Percentiles rank a stretch among this genome's conserved stretches.
Conservation (phyloP, 768 basidiomycete genomes). For the Mycena vitilis region DNA sequence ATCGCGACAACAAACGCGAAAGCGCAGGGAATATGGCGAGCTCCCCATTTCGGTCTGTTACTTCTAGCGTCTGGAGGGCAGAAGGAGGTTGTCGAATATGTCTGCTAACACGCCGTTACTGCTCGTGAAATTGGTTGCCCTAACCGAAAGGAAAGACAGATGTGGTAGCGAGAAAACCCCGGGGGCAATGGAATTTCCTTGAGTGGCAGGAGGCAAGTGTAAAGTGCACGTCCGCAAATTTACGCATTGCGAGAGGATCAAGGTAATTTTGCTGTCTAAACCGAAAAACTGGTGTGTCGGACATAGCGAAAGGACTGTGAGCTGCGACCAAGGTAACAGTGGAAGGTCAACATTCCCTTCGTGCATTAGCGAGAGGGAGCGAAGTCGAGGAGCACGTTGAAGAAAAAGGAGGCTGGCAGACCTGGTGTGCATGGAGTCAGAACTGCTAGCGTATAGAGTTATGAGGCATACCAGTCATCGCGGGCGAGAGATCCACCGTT, state of each 20-base stretch:
- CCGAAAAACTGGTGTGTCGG: slow-evolving; percentile 30
- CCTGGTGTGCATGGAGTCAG: slow-evolving; percentile 5
- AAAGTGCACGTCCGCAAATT: slow-evolving; percentile 20
- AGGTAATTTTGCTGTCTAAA: slow-evolving; percentile 16
- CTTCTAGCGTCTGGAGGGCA: slow-evolving; percentile 14
- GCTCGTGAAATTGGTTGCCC: slow-evolving; percentile 11
- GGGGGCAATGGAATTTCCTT: neutral
- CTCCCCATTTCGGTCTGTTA: slow-evolving; percentile 24
- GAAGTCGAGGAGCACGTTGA: slow-evolving; percentile 28
- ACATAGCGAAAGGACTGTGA: slow-evolving; percentile 20
- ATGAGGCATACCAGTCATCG: slow-evolving; percentile 28
- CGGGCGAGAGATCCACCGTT: slow-evolving; percentile 28
- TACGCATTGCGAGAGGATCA: slow-evolving; percentile 19
- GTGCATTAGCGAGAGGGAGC: slow-evolving; percentile 19
- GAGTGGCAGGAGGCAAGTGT: slow-evolving; percentile 20
- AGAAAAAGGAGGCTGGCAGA: slow-evolving; percentile 29
- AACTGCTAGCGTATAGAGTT: neutral
- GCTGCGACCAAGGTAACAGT: slow-evolving; percentile 17
- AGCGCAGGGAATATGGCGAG: slow-evolving; percentile 19
- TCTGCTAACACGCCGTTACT: slow-evolving; percentile 4
- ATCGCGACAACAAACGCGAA: slow-evolving; percentile 21
- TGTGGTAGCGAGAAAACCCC: slow-evolving; percentile 13
- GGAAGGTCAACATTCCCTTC: slow-evolving; percentile 31
- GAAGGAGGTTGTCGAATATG: slow-evolving; percentile 23
- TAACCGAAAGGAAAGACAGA: slow-evolving; percentile 14